Conservation (phyloP, 352 stramenopile genomes). For the Elongisporangium anandrum region DNA sequence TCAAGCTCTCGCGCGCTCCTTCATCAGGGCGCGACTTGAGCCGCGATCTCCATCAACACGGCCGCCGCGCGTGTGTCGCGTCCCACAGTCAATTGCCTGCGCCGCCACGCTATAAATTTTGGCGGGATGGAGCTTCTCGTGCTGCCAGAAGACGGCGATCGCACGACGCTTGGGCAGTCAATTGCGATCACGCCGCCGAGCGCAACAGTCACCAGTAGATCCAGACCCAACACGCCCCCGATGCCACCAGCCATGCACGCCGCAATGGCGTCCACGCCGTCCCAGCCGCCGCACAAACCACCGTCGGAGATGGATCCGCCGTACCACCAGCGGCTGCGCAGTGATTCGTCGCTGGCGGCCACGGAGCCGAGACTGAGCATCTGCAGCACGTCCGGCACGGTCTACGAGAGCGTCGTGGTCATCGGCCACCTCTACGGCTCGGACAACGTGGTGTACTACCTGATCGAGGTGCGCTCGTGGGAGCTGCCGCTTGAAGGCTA, state of each 20-base stretch:
- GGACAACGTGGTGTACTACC: conserved; percentile 72
- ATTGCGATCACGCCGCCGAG: background rate
- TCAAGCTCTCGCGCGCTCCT: background rate
- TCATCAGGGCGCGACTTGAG: background rate
- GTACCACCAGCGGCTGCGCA: conserved; percentile 26
- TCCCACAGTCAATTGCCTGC: background rate
- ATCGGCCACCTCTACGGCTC: conserved; percentile 55
- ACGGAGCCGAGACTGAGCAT: conserved; percentile 46
- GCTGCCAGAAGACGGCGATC: background rate
- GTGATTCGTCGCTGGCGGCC: conserved; percentile 21
- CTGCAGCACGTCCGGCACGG: conserved; percentile 58
- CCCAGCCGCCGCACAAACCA: background rate
- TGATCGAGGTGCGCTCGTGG: conserved; percentile 67
- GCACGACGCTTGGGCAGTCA: background rate
- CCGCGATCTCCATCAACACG: background rate
- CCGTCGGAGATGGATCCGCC: background rate
- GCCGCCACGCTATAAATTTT: background rate
- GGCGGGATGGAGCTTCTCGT: background rate
- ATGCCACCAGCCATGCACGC: background rate
- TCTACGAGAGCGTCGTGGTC: conserved; percentile 73
- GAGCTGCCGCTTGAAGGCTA: conserved; percentile 75
- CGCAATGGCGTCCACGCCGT: background rate
- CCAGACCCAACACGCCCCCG: background rate
- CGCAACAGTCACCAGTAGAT: background rate
- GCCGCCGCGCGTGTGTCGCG: background rate